Evolutionary conservation across 2,329 filamentous ascomycete species (phyloP).

Genomic region (Ilyonectria destructans): DNA sequence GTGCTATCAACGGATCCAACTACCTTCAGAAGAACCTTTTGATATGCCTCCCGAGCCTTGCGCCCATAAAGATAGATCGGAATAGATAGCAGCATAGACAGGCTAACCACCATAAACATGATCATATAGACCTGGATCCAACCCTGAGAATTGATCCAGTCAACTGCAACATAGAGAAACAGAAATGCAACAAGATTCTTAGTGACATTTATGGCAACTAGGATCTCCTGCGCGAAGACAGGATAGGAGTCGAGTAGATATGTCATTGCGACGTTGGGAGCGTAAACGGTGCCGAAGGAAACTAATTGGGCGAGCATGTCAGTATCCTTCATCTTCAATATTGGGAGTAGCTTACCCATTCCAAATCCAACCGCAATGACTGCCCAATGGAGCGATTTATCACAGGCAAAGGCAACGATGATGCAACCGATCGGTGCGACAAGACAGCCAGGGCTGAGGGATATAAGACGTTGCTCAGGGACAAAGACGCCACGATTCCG

Average conservation of each 20-base stretch:
- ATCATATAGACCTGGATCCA: conserved; percentile 26
- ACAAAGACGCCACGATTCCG: conserved; percentile 7
- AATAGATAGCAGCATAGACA: conserved; percentile 10
- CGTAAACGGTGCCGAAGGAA: conserved; percentile 19
- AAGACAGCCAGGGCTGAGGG: neutral
- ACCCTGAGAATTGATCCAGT: conserved; percentile 10
- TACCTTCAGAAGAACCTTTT: neutral
- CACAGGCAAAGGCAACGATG: conserved; percentile 11
- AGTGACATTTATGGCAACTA: conserved; percentile 15
- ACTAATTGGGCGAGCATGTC: neutral
- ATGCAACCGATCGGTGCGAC: conserved; percentile 14
- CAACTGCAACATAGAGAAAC: conserved; percentile 13
- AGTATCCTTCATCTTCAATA: neutral
- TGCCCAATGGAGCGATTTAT: conserved; percentile 9
- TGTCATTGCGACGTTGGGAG: conserved; percentile 20
- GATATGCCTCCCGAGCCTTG: neutral
- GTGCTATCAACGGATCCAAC: neutral
- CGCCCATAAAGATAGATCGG: conserved; percentile 15
- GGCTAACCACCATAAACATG: conserved; percentile 16
- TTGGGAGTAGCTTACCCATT: conserved; percentile 3
- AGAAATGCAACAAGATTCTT: conserved; percentile 19
- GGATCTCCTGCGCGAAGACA: conserved; percentile 14
- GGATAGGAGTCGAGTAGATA: conserved; percentile 17
- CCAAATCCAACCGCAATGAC: conserved; percentile 17
- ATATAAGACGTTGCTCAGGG: conserved; percentile 12